Percentiles rank a stretch among this genome's conserved stretches.
phyloP scores from a whole-genome alignment of 2,329 filamentous ascomycete genomes.

The Neofusicoccum sp. region DNA sequence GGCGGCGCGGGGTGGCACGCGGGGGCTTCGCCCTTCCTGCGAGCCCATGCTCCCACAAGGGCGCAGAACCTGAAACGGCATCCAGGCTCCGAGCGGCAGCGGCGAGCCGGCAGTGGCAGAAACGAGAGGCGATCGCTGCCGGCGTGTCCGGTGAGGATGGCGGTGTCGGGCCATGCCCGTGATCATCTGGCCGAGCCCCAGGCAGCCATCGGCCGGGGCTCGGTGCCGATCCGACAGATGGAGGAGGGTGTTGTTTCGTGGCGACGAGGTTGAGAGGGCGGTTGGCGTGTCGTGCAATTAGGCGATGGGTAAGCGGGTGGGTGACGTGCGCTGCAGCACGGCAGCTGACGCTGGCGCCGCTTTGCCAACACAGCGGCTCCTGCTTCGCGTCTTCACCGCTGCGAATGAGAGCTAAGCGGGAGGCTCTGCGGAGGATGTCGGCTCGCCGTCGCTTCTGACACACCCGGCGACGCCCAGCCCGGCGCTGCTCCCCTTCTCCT shows the following conservation, averaged over 20 bases:
- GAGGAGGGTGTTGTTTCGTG: neutral
- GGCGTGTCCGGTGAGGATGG: neutral
- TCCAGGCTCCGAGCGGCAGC: neutral
- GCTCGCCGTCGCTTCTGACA: too few species aligned
- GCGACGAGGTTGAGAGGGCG: neutral
- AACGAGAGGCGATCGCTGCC: neutral
- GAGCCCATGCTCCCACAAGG: neutral
- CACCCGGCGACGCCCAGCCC: too few species aligned
- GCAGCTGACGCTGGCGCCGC: too few species aligned
- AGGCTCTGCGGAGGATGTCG: too few species aligned
- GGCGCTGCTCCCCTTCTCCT: too few species aligned
- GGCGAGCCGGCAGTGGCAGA: neutral
- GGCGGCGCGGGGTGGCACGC: neutral
- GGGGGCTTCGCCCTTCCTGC: neutral
- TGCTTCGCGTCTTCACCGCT: too few species aligned
- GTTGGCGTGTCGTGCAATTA: neutral
- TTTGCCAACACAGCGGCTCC: too few species aligned
- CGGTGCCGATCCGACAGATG: neutral
- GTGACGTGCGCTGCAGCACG: neutral
- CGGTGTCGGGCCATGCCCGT: neutral
- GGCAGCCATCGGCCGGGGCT: neutral
- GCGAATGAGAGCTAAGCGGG: too few species aligned
- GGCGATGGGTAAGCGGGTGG: neutral
- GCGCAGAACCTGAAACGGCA: neutral
- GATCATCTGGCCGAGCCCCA: constrained; percentile 2